Percentiles rank a stretch among this genome's conserved stretches.
Conservation (phyloP, 106 monocot genomes). For the Acorus calamus region DNA sequence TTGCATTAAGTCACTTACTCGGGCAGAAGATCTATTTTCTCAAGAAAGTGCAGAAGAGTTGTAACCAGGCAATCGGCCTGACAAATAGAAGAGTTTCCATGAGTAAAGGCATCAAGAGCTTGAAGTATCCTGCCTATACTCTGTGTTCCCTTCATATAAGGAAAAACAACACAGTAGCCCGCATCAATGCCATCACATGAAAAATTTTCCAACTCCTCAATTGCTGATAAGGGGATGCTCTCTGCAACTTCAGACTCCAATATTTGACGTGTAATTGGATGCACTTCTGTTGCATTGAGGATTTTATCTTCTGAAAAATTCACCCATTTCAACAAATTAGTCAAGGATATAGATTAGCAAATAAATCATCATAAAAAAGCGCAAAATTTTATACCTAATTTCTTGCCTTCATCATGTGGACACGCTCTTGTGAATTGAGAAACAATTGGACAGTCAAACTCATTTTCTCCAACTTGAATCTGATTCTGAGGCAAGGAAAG, state of each 20-base stretch:
- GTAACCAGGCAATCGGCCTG: slow-evolving; percentile 9
- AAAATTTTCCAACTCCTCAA: not conserved
- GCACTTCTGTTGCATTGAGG: no score
- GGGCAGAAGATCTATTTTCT: slow-evolving; percentile 31
- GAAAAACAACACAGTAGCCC: slow-evolving; percentile 25
- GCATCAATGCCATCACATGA: slow-evolving; percentile 1
- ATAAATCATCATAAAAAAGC: no score
- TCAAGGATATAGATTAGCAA: no score
- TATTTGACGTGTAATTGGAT: no score
- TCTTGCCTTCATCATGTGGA: not conserved
- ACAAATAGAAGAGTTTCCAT: slow-evolving; percentile 9
- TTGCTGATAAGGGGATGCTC: not conserved
- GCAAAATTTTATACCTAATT: not conserved
- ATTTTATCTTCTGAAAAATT: no score
- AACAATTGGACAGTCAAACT: not conserved
- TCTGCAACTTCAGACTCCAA: no score
- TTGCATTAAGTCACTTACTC: slow-evolving; percentile 41
- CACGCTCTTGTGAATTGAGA: not conserved
- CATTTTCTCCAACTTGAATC: not conserved
- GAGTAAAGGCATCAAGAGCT: slow-evolving; percentile 11
- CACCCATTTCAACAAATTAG: no score
- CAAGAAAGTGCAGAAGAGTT: slow-evolving; percentile 22
- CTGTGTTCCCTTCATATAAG: slow-evolving; percentile 24
- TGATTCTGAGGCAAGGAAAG: slow-evolving; percentile 5
- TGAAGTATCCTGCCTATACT: slow-evolving; percentile 40